These are phyloP conservation scores for Thecaphora thlaspeos DNA, from an alignment of 1,284 basidiomycete genomes.

Conservation along the genomic window DNA sequence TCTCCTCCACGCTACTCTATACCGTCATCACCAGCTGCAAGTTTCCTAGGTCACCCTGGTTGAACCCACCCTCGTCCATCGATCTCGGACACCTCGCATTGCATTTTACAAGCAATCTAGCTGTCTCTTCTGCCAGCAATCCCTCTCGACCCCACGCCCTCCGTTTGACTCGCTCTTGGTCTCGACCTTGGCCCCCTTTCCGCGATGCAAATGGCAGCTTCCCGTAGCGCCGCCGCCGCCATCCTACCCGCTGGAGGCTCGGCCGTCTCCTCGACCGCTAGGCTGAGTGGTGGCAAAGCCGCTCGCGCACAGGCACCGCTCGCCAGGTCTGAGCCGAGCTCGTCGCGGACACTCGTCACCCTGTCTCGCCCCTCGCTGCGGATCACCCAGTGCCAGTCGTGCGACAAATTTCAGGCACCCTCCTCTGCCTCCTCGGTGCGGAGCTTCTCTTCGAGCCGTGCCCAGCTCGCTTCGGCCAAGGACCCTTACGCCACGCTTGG, in stretches of 20 bases:
- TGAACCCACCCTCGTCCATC: no score
- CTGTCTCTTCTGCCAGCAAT: no score
- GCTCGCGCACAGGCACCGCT: conserved; percentile 4
- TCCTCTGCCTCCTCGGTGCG: conserved; percentile 2
- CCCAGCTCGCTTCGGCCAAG: conserved; percentile 62
- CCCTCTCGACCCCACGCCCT: no score
- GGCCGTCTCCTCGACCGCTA: conserved; percentile 3
- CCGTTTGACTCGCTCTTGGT: no score
- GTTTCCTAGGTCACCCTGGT: no score
- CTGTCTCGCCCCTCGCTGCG: conserved; percentile 8
- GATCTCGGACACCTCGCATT: no score
- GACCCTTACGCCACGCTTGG: conserved; percentile 90
- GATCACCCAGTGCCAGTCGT: conserved; percentile 12
- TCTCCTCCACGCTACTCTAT: no score
- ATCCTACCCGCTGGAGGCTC: conserved; percentile 12
- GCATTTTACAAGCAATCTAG: no score
- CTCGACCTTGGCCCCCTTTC: no score
- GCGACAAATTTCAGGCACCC: conserved; percentile 6
- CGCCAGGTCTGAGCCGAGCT: conserved; percentile 4
- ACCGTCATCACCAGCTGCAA: no score
- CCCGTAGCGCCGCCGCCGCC: conserved; percentile 17
- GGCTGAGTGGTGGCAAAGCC: conserved; percentile 8
- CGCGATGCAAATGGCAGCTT: conserved; percentile 1
- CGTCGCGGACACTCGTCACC: conserved; percentile 23
- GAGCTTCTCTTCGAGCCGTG: conserved; percentile 14